These are phyloP conservation scores for Rosa hybrid DNA, from an alignment of 331 rosid genomes.

Conservation along the genomic window DNA sequence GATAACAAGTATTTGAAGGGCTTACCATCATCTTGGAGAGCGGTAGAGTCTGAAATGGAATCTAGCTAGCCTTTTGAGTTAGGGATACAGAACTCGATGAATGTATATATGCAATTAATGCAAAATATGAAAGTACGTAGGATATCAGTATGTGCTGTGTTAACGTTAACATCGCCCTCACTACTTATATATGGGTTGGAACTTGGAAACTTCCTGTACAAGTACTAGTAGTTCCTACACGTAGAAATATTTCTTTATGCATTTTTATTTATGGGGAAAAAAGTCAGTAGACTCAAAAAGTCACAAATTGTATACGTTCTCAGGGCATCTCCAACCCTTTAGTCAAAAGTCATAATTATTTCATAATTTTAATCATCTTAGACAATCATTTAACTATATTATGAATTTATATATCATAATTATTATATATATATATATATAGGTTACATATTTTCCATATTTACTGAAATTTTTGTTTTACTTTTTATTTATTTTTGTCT, in stretches of 20 bases:
- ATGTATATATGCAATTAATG: neutral
- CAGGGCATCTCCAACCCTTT: too few species aligned
- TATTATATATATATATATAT: too few species aligned
- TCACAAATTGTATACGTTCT: too few species aligned
- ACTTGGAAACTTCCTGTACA: neutral
- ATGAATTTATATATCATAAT: too few species aligned
- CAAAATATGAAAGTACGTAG: neutral
- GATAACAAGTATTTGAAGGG: neutral
- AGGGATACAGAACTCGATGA: constrained; percentile 3
- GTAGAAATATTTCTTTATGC: too few species aligned
- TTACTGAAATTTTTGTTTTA: too few species aligned
- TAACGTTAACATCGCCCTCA: neutral
- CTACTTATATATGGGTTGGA: neutral
- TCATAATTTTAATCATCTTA: too few species aligned
- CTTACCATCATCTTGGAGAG: constrained; percentile 2
- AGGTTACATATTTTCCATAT: too few species aligned
- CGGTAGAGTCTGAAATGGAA: neutral
- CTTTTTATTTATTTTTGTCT: too few species aligned
- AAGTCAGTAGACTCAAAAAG: neutral
- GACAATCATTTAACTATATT: too few species aligned
- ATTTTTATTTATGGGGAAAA: neutral
- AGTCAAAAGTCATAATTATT: too few species aligned
- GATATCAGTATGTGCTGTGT: neutral
- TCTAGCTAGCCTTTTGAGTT: neutral
- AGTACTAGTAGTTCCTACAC: neutral